Percentiles rank a stretch among this genome's conserved stretches.
Evolutionary conservation across 352 stramenopile species (phyloP).

Genomic region (Pythium guiyangense): DNA sequence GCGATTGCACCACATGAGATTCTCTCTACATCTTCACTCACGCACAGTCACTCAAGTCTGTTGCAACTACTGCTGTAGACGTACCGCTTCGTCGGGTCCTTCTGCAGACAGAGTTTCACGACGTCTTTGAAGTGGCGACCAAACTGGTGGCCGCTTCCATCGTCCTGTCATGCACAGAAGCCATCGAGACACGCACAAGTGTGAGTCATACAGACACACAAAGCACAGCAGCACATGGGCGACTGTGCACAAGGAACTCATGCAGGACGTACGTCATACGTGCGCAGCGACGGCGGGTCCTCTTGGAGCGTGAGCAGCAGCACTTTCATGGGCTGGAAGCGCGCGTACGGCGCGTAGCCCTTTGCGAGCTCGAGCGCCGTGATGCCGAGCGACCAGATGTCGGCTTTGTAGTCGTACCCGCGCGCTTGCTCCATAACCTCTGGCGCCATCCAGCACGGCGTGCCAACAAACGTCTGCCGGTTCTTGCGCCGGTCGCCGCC

Average conservation of each 20-base stretch:
- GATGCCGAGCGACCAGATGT: constrained; percentile 99
- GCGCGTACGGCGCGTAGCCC: constrained; percentile 97
- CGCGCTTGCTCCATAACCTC: constrained; percentile 91
- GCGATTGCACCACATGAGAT: not conserved
- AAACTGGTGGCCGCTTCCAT: constrained; percentile 81
- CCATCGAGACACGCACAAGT: not conserved
- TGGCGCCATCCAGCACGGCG: constrained; percentile 95
- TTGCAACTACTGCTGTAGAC: not conserved
- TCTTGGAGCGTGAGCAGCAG: constrained; percentile 96
- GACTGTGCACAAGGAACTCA: not conserved
- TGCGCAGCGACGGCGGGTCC: constrained; percentile 90
- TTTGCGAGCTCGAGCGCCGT: constrained; percentile 98
- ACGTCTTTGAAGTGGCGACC: constrained; percentile 86
- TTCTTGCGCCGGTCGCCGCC: constrained; percentile 92
- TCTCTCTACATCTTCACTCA: not conserved
- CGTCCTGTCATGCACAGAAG: constrained; percentile 38
- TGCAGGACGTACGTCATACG: constrained; percentile 73
- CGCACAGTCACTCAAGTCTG: not conserved
- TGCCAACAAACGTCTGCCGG: constrained; percentile 98
- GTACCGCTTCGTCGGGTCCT: constrained; percentile 82
- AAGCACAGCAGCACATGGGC: constrained; percentile 2
- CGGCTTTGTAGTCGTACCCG: constrained; percentile 95
- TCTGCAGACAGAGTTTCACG: constrained; percentile 86
- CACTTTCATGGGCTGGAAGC: constrained; percentile 98
- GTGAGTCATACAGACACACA: not conserved